Evolutionary conservation across 2,329 filamentous ascomycete species (phyloP), one percentile per base, ranked within the genome.

Genomic region (Penicillium fuscoglaucum): DNA sequence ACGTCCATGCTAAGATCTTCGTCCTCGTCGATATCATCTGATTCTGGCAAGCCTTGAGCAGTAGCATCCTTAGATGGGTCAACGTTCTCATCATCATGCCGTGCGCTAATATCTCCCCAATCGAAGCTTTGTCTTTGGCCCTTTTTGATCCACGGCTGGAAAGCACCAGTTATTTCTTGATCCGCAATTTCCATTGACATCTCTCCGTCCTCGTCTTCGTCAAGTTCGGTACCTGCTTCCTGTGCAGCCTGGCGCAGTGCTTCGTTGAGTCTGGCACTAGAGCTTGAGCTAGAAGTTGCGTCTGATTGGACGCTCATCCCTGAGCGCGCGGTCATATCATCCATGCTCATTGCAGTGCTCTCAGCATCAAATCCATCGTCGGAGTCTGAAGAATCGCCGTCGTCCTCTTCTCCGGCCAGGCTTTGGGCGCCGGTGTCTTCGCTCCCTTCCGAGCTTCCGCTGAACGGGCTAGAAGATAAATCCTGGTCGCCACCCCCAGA

Each of bases 1-100:
- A 97, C 90, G 67, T 98, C 93, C 93, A 98, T 97, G 24, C 91
- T 95, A 82, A 96, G 87, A 40, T 93, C 90, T 62, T 86, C 84
- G 21, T 84, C 82, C 26, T 82, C 78, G 13, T 83, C 80, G 6
- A 77, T 71, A 26, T 80, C 52, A 80, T 76, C 58, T 73, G 73
- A 28, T 61, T 59, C 56, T 61, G 68, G 60, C 12, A 59, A 46
- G 49, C 61, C 51, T 17, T 56, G 43, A 7, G 39, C 28, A 8
- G 57, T 47, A 41, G 33, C 33, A 51, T 21, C 28, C n/a, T 70
- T 68, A 40, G 74, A 71, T 15, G 72, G 74, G 52, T 76, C 70
- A 12, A 76, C 53, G 60, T 80, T 81, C 59, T 81, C 79, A 56
- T 80, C 79, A 51, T 80, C 78, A 37, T 76, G 67, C 12, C 73